Base-by-base conservation (phyloP, 169 alveolate genomes). In the Plasmodium coatneyi region DNA sequence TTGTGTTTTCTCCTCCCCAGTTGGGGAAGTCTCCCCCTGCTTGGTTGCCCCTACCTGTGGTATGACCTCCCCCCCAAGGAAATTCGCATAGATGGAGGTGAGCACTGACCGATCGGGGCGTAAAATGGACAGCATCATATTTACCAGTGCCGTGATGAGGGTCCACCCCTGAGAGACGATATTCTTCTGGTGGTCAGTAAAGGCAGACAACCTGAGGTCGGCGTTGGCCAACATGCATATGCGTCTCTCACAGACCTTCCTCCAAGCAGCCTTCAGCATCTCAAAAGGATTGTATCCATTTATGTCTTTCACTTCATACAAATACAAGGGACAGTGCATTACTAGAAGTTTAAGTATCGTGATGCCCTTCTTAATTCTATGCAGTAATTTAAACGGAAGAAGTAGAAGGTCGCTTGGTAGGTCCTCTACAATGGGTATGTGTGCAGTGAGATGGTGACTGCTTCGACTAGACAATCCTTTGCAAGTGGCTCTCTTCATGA, bases 311-410 rank as follows among this genome's bases (percentile, higher is more conserved):
- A 76, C 19, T 39, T 86, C 93, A 74, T 86, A 86, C 28, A 86
- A 2, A 54, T 74, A 86, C 25, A 86, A 52, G 19, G 93, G 93
- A 22, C 93, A 86, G 36, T 49, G 39, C 30, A 36, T 9, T 25
- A 54, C 76, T 4, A 86, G 30, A n/a, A 76, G 66, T 54, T 86
- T 86, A 30, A 86, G 16, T n/a, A 86, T 86, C 25, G 80, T 41
- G 4, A 86, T 76, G 6, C 87, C 93, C 66, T 86, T 86, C 36
- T 86, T 86, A 49, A 86, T n/a, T 54, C 93, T 86, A 43, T 86
- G 93, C 25, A 86, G 49, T 76, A 86, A 19, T 86, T 86, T 86
- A 56, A 86, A 86, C 1, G 93, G 93, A 1, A 86, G 70, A 52
- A 86, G 46, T 52, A 70, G 76, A 43, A 86, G 80, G 28, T 86